Conservation (phyloP, 2,329 filamentous ascomycete species). For the Cytospora chrysosperma region DNA sequence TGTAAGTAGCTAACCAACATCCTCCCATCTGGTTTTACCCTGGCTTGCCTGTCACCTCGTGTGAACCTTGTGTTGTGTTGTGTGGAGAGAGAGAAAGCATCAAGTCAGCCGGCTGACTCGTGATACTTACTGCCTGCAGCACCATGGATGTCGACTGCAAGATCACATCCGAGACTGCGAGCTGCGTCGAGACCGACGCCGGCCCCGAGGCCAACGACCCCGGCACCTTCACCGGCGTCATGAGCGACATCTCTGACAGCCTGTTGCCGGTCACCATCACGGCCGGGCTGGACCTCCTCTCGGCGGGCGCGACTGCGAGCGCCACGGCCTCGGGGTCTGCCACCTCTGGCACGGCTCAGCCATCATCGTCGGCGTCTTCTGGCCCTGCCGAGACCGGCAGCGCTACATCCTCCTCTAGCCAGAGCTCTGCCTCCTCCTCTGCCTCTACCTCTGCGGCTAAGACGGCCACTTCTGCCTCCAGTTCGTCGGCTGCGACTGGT, state of each 20-base stretch:
- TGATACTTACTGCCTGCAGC: background rate
- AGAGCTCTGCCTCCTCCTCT: background rate
- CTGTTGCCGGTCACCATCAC: constrained; percentile 17
- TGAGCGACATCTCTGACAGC: constrained; percentile 9
- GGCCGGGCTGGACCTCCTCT: constrained; percentile 19
- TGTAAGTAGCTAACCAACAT: background rate
- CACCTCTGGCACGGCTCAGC: constrained; percentile 7
- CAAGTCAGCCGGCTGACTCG: background rate
- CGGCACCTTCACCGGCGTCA: background rate
- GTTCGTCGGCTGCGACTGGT: background rate
- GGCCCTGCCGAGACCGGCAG: constrained; percentile 14
- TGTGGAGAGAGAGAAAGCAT: too few relatives aligned
- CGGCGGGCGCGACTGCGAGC: background rate
- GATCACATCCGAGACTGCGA: background rate
- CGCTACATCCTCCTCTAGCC: background rate
- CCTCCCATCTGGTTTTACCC: too few relatives aligned
- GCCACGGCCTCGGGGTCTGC: constrained; percentile 1
- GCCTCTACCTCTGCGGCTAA: background rate
- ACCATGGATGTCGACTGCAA: constrained; percentile 8
- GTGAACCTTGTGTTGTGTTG: too few relatives aligned
- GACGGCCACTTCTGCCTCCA: background rate
- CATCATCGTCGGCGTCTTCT: background rate
- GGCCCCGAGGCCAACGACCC: constrained; percentile 14
- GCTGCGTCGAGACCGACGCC: constrained; percentile 8
- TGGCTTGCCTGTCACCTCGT: too few relatives aligned